Percentiles rank a stretch among this genome's conserved stretches.
Evolutionary conservation across 352 stramenopile genomes (phyloP).

Genomic region (Globisporangium sylvaticum): DNA sequence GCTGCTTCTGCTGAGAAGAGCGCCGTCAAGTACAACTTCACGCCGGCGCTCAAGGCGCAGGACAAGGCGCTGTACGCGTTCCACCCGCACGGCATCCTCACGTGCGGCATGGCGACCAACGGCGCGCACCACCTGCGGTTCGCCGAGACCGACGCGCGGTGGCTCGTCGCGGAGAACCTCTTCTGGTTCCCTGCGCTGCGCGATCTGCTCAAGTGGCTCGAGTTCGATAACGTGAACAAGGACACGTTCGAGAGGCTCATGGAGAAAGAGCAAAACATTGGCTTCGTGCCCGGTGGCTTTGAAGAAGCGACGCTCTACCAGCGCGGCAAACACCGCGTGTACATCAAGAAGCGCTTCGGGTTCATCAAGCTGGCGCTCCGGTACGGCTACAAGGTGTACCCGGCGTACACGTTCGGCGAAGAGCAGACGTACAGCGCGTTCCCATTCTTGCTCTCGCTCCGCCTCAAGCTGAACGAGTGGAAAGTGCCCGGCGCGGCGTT

Average conservation of each 20-base stretch:
- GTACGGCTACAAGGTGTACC: slow-evolving; percentile 86
- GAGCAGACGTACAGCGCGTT: slow-evolving; percentile 85
- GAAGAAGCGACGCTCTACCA: slow-evolving; percentile 91
- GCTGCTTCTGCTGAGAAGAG: not conserved
- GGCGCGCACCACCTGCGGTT: slow-evolving; percentile 51
- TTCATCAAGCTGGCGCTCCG: slow-evolving; percentile 93
- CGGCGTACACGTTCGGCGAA: slow-evolving; percentile 92
- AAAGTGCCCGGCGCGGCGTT: slow-evolving; percentile 84
- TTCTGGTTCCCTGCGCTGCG: slow-evolving; percentile 69
- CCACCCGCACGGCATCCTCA: slow-evolving; percentile 65
- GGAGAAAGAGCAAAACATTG: slow-evolving; percentile 54
- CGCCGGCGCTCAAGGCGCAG: slow-evolving; percentile 31
- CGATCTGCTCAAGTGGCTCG: slow-evolving; percentile 68
- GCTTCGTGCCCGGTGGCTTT: slow-evolving; percentile 89
- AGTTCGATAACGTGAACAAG: slow-evolving; percentile 52
- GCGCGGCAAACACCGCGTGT: slow-evolving; percentile 83
- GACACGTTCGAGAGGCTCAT: slow-evolving; percentile 49
- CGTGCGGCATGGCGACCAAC: slow-evolving; percentile 52
- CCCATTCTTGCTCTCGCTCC: slow-evolving; percentile 67
- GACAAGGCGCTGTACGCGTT: slow-evolving; percentile 53
- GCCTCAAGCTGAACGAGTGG: slow-evolving; percentile 78
- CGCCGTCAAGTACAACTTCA: slow-evolving; percentile 16
- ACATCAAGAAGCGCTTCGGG: slow-evolving; percentile 87
- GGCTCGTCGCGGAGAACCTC: slow-evolving; percentile 64
- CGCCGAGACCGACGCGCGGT: slow-evolving; percentile 37